Conservation (phyloP, 2,329 filamentous ascomycete species). For the Madurella fahalii region DNA sequence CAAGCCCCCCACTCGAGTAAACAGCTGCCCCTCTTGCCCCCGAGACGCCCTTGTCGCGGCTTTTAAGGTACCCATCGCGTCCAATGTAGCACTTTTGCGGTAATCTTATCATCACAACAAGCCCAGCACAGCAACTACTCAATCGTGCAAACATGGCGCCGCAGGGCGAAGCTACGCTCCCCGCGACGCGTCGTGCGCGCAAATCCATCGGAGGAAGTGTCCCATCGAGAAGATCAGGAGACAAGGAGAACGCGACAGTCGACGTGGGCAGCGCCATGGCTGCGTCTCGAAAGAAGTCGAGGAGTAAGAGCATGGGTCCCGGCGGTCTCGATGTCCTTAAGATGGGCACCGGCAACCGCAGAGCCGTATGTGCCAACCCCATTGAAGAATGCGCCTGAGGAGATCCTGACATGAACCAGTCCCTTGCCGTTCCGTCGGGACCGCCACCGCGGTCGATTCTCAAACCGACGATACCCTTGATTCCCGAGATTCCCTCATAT, state of each 20-base stretch:
- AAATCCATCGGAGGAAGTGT: conserved; percentile 66
- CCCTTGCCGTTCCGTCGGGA: conserved; percentile 49
- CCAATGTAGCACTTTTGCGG: neutral
- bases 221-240: conserved; percentile 49
- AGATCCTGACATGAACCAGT: conserved; percentile 37
- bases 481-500: conserved; percentile 62
- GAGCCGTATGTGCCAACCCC: conserved; percentile 58
- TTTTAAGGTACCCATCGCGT: conserved; percentile 11
- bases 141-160: conserved; percentile 20
- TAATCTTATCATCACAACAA: neutral
- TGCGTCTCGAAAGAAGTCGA: conserved; percentile 62
- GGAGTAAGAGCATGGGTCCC: conserved; percentile 94
- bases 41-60: conserved; percentile 1
- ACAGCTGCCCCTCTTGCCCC: conserved; percentile 5
- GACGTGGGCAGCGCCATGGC: conserved; percentile 55
- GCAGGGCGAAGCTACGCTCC: conserved; percentile 44
- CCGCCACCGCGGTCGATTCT: conserved; percentile 65
- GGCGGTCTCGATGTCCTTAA: conserved; percentile 82
- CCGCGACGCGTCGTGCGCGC: conserved; percentile 55
- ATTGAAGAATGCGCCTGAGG: neutral
- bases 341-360: conserved; percentile 68
- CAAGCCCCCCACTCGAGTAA: neutral
- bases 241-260: conserved; percentile 76
- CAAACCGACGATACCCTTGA: conserved; percentile 69
- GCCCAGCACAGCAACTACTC: neutral